These are phyloP conservation scores for Aspergillus oerlinghausenensis DNA, from an alignment of 2,329 filamentous ascomycete genomes.

Conservation along the genomic window DNA sequence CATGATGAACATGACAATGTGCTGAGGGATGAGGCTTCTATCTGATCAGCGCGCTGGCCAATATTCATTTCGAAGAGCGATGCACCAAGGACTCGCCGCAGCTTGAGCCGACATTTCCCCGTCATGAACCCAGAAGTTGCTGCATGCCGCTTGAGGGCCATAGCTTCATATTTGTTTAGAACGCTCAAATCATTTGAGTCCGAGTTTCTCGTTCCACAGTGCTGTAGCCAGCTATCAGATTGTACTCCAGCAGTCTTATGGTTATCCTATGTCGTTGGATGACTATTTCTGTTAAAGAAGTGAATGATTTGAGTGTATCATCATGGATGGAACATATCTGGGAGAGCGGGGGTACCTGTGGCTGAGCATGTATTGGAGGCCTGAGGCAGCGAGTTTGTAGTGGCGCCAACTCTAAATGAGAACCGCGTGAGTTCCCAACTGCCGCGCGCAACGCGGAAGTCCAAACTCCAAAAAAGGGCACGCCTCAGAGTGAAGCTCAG, in stretches of 20 bases:
- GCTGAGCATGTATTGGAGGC: background rate
- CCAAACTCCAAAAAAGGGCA: constrained; percentile 15
- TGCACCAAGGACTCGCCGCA: too few relatives aligned
- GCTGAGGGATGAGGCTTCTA: background rate
- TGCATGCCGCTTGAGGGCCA: background rate
- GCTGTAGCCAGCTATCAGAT: background rate
- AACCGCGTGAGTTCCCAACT: background rate
- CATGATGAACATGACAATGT: background rate
- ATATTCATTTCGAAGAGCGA: too few relatives aligned
- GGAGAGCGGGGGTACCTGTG: background rate
- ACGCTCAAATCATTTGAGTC: background rate
- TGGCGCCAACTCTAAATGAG: background rate
- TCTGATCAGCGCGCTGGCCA: too few relatives aligned
- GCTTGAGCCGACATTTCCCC: too few relatives aligned
- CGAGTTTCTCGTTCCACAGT: background rate
- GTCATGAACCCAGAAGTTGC: too few relatives aligned
- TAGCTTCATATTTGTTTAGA: background rate
- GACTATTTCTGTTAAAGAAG: background rate
- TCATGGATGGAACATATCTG: background rate
- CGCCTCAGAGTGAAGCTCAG: constrained; percentile 5
- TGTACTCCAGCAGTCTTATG: background rate
- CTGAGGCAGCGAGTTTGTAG: background rate
- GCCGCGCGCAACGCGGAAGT: constrained; percentile 23
- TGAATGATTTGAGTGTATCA: background rate
- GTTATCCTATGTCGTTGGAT: background rate